Conservation (phyloP, 2,329 filamentous ascomycete genomes). For the Dothiorella sarmentorum region DNA sequence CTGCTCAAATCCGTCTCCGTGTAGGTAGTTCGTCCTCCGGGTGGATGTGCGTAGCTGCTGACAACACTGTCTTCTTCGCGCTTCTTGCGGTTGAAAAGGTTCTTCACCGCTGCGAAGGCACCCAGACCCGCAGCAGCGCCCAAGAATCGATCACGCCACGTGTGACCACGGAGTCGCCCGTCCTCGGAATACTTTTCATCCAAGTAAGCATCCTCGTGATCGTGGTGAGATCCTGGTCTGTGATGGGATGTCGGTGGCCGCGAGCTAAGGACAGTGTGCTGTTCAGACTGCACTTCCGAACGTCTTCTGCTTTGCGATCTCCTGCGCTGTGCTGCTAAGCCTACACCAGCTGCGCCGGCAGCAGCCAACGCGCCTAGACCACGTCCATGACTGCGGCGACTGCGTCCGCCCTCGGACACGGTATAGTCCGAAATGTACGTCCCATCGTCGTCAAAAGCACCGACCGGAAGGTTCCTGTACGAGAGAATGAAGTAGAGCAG, state of each 20-base stretch:
- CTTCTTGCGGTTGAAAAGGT: slow-evolving; percentile 57
- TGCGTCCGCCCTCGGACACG: slow-evolving; percentile 43
- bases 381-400: slow-evolving; percentile 33
- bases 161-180: slow-evolving; percentile 25
- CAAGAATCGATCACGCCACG: slow-evolving; percentile 46
- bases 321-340: slow-evolving; percentile 51
- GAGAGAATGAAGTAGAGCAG: slow-evolving; percentile 76
- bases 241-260: slow-evolving; percentile 27
- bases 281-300: slow-evolving; percentile 27
- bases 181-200: slow-evolving; percentile 43
- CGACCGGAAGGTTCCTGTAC: slow-evolving; percentile 60
- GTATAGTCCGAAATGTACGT: slow-evolving; percentile 56
- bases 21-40: slow-evolving; percentile 45
- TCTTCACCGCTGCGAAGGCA: slow-evolving; percentile 45
- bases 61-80: slow-evolving; percentile 50
- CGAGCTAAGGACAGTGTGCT: slow-evolving; percentile 34
- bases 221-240: slow-evolving; percentile 7
- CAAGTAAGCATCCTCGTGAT: slow-evolving; percentile 21
- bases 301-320: slow-evolving; percentile 42
- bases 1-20: slow-evolving; percentile 47
- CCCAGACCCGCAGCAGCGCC: slow-evolving; percentile 43
- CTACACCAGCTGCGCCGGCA: slow-evolving; percentile 56
- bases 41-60: slow-evolving; percentile 49
- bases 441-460: slow-evolving; percentile 54
- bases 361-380: slow-evolving; percentile 49